Conservation (phyloP, 1,284 basidiomycete species). For the Neolentinus lepideus region DNA sequence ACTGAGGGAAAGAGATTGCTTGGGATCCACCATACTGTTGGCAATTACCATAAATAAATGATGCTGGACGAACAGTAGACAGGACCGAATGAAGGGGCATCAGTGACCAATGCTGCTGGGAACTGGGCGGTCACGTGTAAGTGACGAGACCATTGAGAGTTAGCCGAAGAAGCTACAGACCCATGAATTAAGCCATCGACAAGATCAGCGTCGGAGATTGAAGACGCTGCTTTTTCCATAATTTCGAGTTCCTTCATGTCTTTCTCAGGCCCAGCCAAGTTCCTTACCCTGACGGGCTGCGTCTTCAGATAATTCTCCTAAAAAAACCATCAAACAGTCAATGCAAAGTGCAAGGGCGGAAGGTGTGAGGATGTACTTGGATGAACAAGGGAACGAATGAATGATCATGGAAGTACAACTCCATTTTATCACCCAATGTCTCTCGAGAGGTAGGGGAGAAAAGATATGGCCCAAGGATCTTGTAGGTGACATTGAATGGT, state of each 20-base stretch:
- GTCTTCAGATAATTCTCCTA: constrained; percentile 92
- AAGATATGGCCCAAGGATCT: constrained; percentile 84
- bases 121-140: constrained; percentile 31
- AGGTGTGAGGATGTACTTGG: constrained; percentile 44
- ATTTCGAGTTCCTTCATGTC: constrained; percentile 69
- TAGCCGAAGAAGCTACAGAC: constrained; percentile 36
- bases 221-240: constrained; percentile 84
- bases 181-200: constrained; percentile 93
- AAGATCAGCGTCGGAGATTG: constrained; percentile 94
- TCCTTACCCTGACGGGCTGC: constrained; percentile 56
- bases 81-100: constrained; percentile 92
- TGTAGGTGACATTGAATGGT: constrained; percentile 83
- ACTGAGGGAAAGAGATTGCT: constrained; percentile 78
- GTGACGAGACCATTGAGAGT: too few species aligned
- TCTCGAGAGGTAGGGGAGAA: constrained; percentile 81
- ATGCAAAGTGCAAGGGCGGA: background rate
- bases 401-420: constrained; percentile 95
- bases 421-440: constrained; percentile 88
- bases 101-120: constrained; percentile 93
- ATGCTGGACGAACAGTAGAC: constrained; percentile 85
- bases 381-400: constrained; percentile 93
- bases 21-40: constrained; percentile 63
- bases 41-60: constrained; percentile 69
- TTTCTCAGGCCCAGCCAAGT: constrained; percentile 57
- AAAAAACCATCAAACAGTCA: constrained; percentile 3